Evolutionary conservation across 306 rosid species (phyloP).

Genomic region (Dalbergia oliveri): DNA sequence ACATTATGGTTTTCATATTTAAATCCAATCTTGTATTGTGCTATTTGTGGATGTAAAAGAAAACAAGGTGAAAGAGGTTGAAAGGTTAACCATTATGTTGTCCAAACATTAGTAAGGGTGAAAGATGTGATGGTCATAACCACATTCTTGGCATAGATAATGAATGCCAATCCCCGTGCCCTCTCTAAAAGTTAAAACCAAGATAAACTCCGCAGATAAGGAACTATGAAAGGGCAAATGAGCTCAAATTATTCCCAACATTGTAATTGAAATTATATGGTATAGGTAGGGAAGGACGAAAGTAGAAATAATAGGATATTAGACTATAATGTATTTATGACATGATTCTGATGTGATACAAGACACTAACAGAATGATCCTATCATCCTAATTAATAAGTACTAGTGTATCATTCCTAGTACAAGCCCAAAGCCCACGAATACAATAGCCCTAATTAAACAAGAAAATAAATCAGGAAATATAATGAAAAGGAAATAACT

Average conservation of each 20-base stretch:
- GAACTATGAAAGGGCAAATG: neutral
- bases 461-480: too few relatives aligned
- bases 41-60: conserved; percentile 31
- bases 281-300: too few relatives aligned
- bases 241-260: neutral
- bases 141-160: conserved; percentile 16
- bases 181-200: neutral
- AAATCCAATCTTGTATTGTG: conserved; percentile 6
- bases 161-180: neutral
- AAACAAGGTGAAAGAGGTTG: conserved; percentile 27
- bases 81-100: conserved; percentile 36
- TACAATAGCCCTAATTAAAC: too few relatives aligned
- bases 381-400: too few relatives aligned
- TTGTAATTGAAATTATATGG: too few relatives aligned
- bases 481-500: too few relatives aligned
- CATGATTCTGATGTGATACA: too few relatives aligned
- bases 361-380: too few relatives aligned
- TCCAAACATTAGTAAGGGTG: conserved; percentile 22
- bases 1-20: conserved; percentile 1
- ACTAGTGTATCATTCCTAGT: too few relatives aligned
- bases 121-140: conserved; percentile 26
- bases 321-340: too few relatives aligned
- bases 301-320: too few relatives aligned
- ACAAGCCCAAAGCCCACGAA: too few relatives aligned
- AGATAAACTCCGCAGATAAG: neutral